Conservation (phyloP, 2,329 filamentous ascomycete genomes). For the Passalora sequoiae region DNA sequence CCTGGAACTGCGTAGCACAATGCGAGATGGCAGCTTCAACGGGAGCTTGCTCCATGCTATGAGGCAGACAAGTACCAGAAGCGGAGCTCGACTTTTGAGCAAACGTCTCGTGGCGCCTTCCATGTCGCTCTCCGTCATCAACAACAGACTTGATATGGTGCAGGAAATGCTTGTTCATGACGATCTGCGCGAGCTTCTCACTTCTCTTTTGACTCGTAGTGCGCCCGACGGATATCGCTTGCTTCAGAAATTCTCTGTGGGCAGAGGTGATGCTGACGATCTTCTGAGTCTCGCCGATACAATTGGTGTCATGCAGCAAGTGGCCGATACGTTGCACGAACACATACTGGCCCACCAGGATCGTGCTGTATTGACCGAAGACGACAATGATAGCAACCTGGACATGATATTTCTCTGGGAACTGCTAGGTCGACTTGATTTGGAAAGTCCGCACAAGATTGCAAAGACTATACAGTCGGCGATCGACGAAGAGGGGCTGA, state of each 20-base stretch:
- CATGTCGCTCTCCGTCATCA: conserved; percentile 75
- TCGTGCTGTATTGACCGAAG: conserved; percentile 17
- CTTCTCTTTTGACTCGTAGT: conserved; percentile 62
- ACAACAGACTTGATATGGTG: conserved; percentile 74
- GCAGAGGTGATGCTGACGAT: conserved; percentile 87
- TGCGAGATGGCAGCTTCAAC: conserved; percentile 70
- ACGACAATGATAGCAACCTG: conserved; percentile 29
- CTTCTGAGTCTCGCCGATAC: conserved; percentile 77
- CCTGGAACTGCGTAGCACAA: conserved; percentile 81
- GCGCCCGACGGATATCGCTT: conserved; percentile 84
- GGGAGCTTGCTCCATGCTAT: conserved; percentile 90
- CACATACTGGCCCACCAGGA: conserved; percentile 29
- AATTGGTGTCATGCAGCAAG: conserved; percentile 65
- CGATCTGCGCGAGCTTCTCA: conserved; percentile 64
- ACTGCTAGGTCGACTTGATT: conserved; percentile 53
- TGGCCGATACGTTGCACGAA: conserved; percentile 48
- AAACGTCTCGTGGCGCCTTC: conserved; percentile 85
- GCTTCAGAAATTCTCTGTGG: conserved; percentile 89
- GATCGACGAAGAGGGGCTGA: conserved; percentile 90
- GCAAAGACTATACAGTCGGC: conserved; percentile 67
- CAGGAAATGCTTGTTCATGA: conserved; percentile 63
- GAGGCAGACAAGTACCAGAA: conserved; percentile 82
- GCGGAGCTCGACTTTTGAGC: conserved; percentile 76
- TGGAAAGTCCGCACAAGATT: conserved; percentile 63
- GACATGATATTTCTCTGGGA: conserved; percentile 29